Conservation (phyloP, 148 eudicot species). For the Polygonum maritimum region DNA sequence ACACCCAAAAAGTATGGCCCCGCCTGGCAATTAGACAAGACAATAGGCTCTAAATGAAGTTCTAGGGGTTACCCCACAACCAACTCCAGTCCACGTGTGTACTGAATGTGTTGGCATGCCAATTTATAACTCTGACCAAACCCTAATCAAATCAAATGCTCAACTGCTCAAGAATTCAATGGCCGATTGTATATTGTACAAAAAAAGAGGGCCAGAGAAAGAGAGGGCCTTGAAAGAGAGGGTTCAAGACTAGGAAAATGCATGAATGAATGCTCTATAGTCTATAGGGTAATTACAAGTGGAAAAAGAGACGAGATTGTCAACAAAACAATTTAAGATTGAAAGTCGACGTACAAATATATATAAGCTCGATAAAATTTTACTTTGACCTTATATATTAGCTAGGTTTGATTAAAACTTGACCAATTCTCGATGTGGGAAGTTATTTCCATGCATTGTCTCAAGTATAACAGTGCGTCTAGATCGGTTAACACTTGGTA, state of each 20-base stretch:
- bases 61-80: not conserved
- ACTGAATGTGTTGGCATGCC: not conserved
- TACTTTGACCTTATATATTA: no score
- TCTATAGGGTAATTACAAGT: not conserved
- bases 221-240: not conserved
- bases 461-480: no score
- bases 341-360: not conserved
- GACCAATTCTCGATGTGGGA: no score
- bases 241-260: not conserved
- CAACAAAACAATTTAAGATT: not conserved
- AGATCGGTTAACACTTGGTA: no score
- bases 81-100: not conserved
- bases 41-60: not conserved
- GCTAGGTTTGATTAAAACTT: no score
- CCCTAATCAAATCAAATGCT: not conserved
- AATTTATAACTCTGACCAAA: not conserved
- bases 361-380: not conserved
- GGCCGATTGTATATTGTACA: not conserved
- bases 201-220: not conserved
- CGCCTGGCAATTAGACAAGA: not conserved
- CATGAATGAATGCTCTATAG: not conserved
- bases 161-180: not conserved
- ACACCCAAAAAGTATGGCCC: slow-evolving; percentile 1
- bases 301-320: not conserved
- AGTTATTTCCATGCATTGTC: no score